Evolutionary conservation across 2,329 filamentous ascomycete genomes (phyloP), one percentile per base, ranked within the genome.

Genomic region (Epicoccum nigrum): DNA sequence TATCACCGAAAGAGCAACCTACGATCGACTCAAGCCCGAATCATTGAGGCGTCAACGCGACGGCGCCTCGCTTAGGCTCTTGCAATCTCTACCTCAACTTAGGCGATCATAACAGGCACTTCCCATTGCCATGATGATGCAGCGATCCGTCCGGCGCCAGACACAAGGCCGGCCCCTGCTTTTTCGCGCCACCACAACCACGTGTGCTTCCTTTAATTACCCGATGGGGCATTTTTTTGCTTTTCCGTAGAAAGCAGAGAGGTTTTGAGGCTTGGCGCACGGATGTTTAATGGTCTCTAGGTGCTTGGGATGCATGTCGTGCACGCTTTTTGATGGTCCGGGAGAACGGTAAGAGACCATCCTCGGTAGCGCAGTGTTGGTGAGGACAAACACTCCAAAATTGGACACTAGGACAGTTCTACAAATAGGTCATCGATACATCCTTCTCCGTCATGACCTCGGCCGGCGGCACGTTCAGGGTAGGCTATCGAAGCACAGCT

Each of bases 191-290:
- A 40, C 40, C 33, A 41, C 45, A n/a, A 23, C 21, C 38, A 37
- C 33, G 20, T 19, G 33, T 20, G 15, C 32, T 39, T 17, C 13
- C 39, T 25, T 2, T 21, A 33, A 34, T 44, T 47, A 40, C 49
- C 33, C 25, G 19, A 47, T 47, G 38, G 16, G 38, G 49, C 33
- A 52, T 38, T 32, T 23, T 6, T 33, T 25, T 47, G 44, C 43
- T 52, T 47, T 47, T 39, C 51, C 45, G 23, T 54, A 6, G 51
- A 54, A 39, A n/a, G 45, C 39, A 28, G 40, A 45, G n/a, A 39
- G 20, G 21, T 48, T 54, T 45, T 54, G 45, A 44, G 51, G 51
- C 51, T 54, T 54, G 51, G 45, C 51, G 51, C 51, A 54, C 51
- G 45, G 51, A 45, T 41, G 15, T 13, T 49, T 45, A 15, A n/a